These are phyloP conservation scores for Podospora pseudopauciseta DNA, from an alignment of 495 filamentous ascomycete genomes.

Conservation along the genomic window DNA sequence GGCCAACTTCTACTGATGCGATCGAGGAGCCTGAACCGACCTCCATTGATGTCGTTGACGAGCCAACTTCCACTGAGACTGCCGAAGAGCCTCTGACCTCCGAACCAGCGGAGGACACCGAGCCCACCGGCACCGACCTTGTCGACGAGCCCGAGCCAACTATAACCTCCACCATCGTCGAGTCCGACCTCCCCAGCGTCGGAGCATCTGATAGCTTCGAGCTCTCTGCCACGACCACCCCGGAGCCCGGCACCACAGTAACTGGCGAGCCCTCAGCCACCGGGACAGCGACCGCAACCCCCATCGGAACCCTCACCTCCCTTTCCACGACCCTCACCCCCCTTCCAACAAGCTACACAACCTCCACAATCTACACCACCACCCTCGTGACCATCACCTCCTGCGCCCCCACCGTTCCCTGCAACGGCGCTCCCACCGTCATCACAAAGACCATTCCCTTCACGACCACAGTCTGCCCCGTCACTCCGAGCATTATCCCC, in stretches of 20 bases:
- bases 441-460: conserved; percentile 31
- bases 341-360: conserved; percentile 23
- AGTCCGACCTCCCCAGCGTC: background rate
- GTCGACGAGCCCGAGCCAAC: background rate
- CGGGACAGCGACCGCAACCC: conserved; percentile 11
- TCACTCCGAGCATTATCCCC: conserved; percentile 2
- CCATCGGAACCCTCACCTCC: conserved; percentile 49
- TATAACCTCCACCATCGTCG: background rate
- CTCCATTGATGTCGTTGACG: background rate
- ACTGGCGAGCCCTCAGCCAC: background rate
- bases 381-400: conserved; percentile 30
- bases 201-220: background rate
- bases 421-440: conserved; percentile 28
- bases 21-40: background rate
- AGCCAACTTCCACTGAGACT: background rate
- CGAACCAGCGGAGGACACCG: background rate
- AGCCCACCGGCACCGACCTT: background rate
- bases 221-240: background rate
- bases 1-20: background rate
- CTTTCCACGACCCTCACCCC: conserved; percentile 20
- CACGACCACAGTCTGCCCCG: conserved; percentile 28
- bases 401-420: conserved; percentile 50
- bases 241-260: background rate
- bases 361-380: conserved; percentile 22
- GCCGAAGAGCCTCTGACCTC: background rate